Base-by-base conservation (phyloP, 176 grass and related monocot species). In the Avena eriantha region DNA sequence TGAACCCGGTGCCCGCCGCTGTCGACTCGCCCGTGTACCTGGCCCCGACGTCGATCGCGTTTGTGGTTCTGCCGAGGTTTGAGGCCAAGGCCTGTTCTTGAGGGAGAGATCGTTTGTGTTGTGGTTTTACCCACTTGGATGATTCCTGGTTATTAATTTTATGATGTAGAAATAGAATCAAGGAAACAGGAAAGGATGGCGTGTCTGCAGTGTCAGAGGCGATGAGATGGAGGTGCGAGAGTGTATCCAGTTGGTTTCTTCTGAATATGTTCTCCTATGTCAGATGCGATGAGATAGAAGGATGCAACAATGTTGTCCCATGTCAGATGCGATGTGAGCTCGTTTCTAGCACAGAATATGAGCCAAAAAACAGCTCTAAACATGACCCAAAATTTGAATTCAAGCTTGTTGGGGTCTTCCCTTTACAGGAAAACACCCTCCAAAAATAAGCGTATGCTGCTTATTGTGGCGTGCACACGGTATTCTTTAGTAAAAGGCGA, bases 61-160 rank as follows among this genome's bases (percentile, higher is more conserved):
- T 99, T 33, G 78, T 95, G 50, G 92, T 89, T 35, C 89, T 99
- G n/a, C 97, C 97, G 4, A 89, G 89, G 66, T 99, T 99, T 12
- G 94, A 99, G 83, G 94, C 89, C 3, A 92, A 88, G 81, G 87
- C 92, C 74, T 99, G 97, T 73, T 82, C 91, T 73, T 90, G 49
- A 80, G 13, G 45, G 3, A 21, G 6, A 19, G n/a, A n/a, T n/a
- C 17, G 1, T 56, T 53, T 15, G 5, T 15, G 54, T 8, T 56
- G 17, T 56, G 6, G 53, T 46, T 46, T 56, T 56, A 7, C 53
- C 16, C 16, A 55, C 53, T 55, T 17, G 18, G 17, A 56, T 19
- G 17, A 56, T 19, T 56, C 53, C 53, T 56, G 19, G 17, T 56
- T 19, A 56, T 56, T 56, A 7, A 8, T 46, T 67, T 67, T 29